These are phyloP conservation scores for Lactarius vividus DNA, from an alignment of 768 basidiomycete species.

Conservation along the genomic window DNA sequence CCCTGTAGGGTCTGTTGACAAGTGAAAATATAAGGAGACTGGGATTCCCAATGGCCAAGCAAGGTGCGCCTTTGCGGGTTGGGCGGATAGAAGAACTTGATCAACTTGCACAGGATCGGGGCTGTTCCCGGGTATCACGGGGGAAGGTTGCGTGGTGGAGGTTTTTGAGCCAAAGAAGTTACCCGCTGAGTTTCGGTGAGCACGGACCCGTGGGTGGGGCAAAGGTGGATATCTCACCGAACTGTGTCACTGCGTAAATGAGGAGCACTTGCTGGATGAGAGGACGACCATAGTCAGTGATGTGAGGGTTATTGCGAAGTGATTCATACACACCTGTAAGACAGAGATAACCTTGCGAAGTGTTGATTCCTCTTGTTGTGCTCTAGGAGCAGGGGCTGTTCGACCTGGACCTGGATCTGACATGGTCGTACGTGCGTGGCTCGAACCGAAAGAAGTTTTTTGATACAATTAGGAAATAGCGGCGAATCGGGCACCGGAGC, in stretches of 20 bases:
- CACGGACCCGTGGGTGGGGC: constrained; percentile 11
- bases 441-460: background rate
- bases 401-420: constrained; percentile 5
- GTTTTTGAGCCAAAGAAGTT: constrained; percentile 43
- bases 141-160: constrained; percentile 32
- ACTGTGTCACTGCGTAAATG: constrained; percentile 62
- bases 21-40: constrained; percentile 69
- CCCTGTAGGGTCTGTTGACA: constrained; percentile 62
- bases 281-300: background rate
- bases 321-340: constrained; percentile 41
- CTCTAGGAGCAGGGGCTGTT: constrained; percentile 25
- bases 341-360: constrained; percentile 38
- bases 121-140: constrained; percentile 30
- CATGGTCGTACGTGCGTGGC: constrained; percentile 1
- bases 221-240: constrained; percentile 44
- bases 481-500: background rate
- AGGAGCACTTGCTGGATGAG: constrained; percentile 61
- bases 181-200: constrained; percentile 37
- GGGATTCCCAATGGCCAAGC: constrained; percentile 61
- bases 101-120: constrained; percentile 36
- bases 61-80: constrained; percentile 49
- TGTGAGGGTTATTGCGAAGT: background rate
- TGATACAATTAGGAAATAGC: background rate
- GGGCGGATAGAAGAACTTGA: constrained; percentile 44
- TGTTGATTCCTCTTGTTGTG: constrained; percentile 36